phyloP scores from a whole-genome alignment of 306 rosid genomes.

The Malus sylvestris region DNA sequence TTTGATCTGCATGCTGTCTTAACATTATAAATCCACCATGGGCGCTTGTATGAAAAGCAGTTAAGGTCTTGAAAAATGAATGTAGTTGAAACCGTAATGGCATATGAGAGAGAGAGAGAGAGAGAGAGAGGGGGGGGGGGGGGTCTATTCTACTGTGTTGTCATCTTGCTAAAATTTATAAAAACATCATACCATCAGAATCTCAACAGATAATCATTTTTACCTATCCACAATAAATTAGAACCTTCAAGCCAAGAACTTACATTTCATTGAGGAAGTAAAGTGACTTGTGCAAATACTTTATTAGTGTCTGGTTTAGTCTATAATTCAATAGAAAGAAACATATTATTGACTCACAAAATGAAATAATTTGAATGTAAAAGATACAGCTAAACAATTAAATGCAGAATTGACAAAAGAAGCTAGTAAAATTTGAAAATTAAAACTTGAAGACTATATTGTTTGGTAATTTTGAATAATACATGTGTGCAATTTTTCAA shows the following conservation, averaged over 20 bases:
- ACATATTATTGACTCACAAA: background rate
- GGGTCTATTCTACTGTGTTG: constrained; percentile 30
- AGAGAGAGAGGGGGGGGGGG: too few species aligned
- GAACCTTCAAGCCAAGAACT: constrained; percentile 7
- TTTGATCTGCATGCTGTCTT: too few species aligned
- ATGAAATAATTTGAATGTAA: background rate
- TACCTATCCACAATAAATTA: background rate
- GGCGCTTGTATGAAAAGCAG: too few species aligned
- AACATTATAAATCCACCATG: too few species aligned
- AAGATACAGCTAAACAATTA: background rate
- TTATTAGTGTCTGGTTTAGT: constrained; percentile 91
- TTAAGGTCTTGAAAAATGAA: too few species aligned
- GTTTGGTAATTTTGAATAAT: too few species aligned
- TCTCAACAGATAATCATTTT: background rate
- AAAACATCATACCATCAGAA: background rate
- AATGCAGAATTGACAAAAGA: background rate
- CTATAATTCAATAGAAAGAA: constrained; percentile 25
- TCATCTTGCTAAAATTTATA: constrained; percentile 68
- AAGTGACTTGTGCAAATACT: constrained; percentile 78
- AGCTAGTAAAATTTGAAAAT: too few species aligned
- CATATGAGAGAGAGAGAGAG: too few species aligned
- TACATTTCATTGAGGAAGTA: constrained; percentile 60
- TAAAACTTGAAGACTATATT: too few species aligned
- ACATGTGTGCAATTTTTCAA: too few species aligned
- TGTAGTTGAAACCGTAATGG: too few species aligned